phyloP scores from a whole-genome alignment of 345 rosid species.

The Eucalyptus sp. region DNA sequence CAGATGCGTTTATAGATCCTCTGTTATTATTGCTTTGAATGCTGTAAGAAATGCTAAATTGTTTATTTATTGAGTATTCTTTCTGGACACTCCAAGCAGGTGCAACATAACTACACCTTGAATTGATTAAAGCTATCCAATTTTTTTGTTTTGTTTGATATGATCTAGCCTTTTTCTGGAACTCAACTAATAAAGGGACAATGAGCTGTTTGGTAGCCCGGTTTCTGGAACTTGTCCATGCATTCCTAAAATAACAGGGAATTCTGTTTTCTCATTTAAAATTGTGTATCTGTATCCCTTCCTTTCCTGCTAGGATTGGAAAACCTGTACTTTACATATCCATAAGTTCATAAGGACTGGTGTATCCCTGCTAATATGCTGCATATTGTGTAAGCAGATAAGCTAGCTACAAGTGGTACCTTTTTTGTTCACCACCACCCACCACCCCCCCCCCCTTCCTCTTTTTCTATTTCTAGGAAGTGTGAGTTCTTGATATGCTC shows the following conservation, averaged over 20 bases:
- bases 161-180: not conserved
- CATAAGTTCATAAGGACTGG: not conserved
- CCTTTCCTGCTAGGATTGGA: not conserved
- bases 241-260: not conserved
- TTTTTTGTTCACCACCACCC: too few species aligned
- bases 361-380: not conserved
- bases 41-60: not conserved
- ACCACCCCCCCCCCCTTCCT: too few species aligned
- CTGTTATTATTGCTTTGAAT: not conserved
- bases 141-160: not conserved
- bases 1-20: not conserved
- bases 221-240: not conserved
- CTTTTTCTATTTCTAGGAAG: not conserved
- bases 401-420: not conserved
- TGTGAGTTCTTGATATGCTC: not conserved
- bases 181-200: not conserved
- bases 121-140: not conserved
- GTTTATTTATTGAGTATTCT: not conserved
- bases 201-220: not conserved
- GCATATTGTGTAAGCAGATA: not conserved
- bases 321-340: not conserved
- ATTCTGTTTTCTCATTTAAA: not conserved
- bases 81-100: not conserved
- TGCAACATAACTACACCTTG: not conserved
- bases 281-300: not conserved